phyloP scores from a whole-genome alignment of 2,329 filamentous ascomycete genomes.

The Lecanicillium sp. region DNA sequence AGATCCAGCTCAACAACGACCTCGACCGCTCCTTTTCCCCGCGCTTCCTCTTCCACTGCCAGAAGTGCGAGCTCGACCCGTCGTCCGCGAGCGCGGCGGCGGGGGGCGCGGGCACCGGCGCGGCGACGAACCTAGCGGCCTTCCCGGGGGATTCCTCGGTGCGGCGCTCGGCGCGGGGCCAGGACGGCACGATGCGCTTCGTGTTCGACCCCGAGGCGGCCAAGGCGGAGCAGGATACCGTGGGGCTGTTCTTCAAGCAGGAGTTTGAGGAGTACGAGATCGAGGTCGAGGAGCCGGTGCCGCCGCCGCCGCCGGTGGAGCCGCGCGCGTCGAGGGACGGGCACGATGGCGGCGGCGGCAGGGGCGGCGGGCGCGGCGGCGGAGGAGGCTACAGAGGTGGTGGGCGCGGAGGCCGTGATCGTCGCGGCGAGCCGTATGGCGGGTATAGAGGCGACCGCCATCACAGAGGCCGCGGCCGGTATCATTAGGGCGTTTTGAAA shows the following conservation, averaged over 20 bases:
- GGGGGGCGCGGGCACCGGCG: too few relatives aligned
- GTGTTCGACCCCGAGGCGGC: slow-evolving; percentile 78
- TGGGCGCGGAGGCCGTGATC: slow-evolving; percentile 27
- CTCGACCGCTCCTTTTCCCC: slow-evolving; percentile 56
- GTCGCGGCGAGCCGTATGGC: slow-evolving; percentile 29
- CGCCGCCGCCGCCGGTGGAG: slow-evolving; percentile 19
- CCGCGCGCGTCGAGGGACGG: slow-evolving; percentile 1
- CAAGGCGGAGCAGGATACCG: slow-evolving; percentile 60
- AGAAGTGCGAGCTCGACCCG: slow-evolving; percentile 40
- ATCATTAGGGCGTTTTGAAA: slow-evolving; percentile 20
- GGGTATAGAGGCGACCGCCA: slow-evolving; percentile 29
- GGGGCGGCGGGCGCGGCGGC: slow-evolving; percentile 9
- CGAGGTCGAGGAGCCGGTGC: slow-evolving; percentile 64
- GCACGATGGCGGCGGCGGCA: slow-evolving; percentile 20
- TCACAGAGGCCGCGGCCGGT: slow-evolving; percentile 29
- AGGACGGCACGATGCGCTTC: slow-evolving; percentile 78
- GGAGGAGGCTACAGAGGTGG: slow-evolving; percentile 23
- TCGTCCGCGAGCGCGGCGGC: slow-evolving; percentile 24
- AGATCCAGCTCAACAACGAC: slow-evolving; percentile 81
- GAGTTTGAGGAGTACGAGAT: slow-evolving; percentile 73
- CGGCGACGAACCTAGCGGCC: slow-evolving; percentile 27
- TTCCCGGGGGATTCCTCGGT: slow-evolving; percentile 30
- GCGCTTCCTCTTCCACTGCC: slow-evolving; percentile 58
- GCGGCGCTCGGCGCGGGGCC: slow-evolving; percentile 32
- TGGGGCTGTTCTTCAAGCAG: slow-evolving; percentile 62